Evolutionary conservation across 352 stramenopile genomes (phyloP).

Genomic region (Globisporangium parvum): DNA sequence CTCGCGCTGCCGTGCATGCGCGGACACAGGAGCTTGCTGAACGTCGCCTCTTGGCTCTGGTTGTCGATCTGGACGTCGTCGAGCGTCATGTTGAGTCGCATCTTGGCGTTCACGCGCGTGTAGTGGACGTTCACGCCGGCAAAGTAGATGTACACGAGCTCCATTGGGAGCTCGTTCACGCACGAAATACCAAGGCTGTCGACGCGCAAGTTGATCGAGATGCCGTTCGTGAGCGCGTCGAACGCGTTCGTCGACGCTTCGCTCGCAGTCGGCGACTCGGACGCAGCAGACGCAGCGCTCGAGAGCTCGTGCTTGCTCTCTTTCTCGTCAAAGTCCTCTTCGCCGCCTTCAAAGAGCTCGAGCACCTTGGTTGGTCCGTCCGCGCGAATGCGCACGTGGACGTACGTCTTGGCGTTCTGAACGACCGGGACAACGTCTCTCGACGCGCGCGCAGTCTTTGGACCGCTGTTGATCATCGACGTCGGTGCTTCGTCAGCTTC

Average conservation of each 20-base stretch:
- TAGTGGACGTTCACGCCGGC: conserved; percentile 77
- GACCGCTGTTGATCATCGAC: conserved; percentile 16
- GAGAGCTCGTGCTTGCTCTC: conserved; percentile 77
- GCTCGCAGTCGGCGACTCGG: conserved; percentile 60
- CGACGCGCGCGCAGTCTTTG: conserved; percentile 27
- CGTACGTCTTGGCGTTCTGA: conserved; percentile 82
- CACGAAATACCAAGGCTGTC: conserved; percentile 82
- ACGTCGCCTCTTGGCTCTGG: conserved; percentile 79
- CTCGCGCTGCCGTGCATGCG: conserved; percentile 33
- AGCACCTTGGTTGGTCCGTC: conserved; percentile 89
- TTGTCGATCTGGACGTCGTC: conserved; percentile 87
- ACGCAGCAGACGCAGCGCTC: conserved; percentile 51
- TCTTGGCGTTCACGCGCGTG: conserved; percentile 72
- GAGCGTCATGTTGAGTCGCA: conserved; percentile 79
- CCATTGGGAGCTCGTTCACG: conserved; percentile 81
- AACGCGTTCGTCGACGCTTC: conserved; percentile 73
- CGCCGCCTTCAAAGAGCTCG: conserved; percentile 85
- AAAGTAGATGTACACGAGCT: conserved; percentile 84
- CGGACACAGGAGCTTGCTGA: conserved; percentile 77
- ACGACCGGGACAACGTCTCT: conserved; percentile 35
- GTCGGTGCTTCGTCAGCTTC: conserved; percentile 23
- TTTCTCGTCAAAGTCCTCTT: conserved; percentile 83
- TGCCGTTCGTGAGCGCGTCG: conserved; percentile 54
- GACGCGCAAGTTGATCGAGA: conserved; percentile 64
- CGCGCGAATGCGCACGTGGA: conserved; percentile 77